Conservation (phyloP, 2,329 filamentous ascomycete species). For the Arthrobotrys iridis region DNA sequence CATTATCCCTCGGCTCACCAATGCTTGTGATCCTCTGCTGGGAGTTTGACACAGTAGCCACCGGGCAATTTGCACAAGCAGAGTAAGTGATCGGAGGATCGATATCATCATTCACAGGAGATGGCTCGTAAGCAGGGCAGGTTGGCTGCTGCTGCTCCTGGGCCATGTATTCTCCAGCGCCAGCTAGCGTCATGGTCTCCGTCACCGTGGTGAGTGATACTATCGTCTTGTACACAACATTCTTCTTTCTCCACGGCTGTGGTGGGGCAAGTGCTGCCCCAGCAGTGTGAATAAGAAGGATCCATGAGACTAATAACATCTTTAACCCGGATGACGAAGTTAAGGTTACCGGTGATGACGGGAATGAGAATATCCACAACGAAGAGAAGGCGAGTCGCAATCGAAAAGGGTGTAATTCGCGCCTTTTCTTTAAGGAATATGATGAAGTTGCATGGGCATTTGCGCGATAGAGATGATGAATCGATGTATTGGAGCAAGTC, state of each 20-base stretch:
- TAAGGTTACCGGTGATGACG: not conserved
- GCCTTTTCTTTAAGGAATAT: not conserved
- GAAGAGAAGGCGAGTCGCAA: not conserved
- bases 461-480: not conserved
- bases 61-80: constrained; percentile 19
- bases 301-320: constrained; percentile 8
- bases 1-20: constrained; percentile 27
- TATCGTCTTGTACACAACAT: constrained; percentile 43
- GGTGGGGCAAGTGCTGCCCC: constrained; percentile 7
- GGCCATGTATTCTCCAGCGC: not conserved
- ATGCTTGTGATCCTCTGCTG: constrained; percentile 44
- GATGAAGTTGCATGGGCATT: not conserved
- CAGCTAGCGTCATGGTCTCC: constrained; percentile 29
- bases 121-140: constrained; percentile 8
- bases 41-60: constrained; percentile 30
- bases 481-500: not conserved
- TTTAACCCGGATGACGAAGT: not conserved
- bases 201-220: constrained; percentile 35
- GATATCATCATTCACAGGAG: constrained; percentile 1
- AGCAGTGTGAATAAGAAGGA: constrained; percentile 9
- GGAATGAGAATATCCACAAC: constrained; percentile 1
- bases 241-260: constrained; percentile 30
- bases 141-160: constrained; percentile 15
- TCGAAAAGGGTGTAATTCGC: not conserved
- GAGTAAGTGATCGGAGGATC: constrained; percentile 45